phyloP scores from a whole-genome alignment of 805 yeast genomes.

The Saccharomyces cerevisiae region DNA sequence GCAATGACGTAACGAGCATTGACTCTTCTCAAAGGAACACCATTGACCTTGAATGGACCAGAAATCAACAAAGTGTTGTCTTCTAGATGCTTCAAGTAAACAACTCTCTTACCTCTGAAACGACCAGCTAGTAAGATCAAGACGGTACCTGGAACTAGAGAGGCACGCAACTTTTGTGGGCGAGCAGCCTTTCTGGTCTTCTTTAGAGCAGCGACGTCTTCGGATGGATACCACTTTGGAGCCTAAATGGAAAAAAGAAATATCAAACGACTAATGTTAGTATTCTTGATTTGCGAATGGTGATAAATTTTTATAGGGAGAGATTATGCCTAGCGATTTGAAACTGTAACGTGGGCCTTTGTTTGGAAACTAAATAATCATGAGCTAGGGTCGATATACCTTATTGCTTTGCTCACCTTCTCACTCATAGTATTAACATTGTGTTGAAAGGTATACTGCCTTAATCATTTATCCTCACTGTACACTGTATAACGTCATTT shows the following conservation, averaged over 20 bases:
- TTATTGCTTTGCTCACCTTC: neutral
- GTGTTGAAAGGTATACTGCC: neutral
- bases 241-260: constrained; percentile 35
- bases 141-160: constrained; percentile 95
- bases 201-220: constrained; percentile 78
- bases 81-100: constrained; percentile 88
- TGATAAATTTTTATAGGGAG: neutral
- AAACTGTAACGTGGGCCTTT: neutral
- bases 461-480: neutral
- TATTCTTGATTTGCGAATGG: neutral
- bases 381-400: neutral
- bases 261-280: neutral
- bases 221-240: constrained; percentile 89
- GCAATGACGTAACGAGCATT: constrained; percentile 97
- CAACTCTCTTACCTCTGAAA: constrained; percentile 99
- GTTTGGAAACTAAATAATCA: neutral
- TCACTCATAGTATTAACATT: neutral
- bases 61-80: constrained; percentile 94
- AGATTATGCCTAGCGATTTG: neutral
- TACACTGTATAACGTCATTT: neutral
- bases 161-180: constrained; percentile 90
- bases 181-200: constrained; percentile 80
- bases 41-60: constrained; percentile 98
- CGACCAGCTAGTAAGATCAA: constrained; percentile 95
- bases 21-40: constrained; percentile 98